Evolutionary conservation across 306 rosid genomes (phyloP), one percentile per base, ranked within the genome.

Genomic region (Ochetophila trinervis): DNA sequence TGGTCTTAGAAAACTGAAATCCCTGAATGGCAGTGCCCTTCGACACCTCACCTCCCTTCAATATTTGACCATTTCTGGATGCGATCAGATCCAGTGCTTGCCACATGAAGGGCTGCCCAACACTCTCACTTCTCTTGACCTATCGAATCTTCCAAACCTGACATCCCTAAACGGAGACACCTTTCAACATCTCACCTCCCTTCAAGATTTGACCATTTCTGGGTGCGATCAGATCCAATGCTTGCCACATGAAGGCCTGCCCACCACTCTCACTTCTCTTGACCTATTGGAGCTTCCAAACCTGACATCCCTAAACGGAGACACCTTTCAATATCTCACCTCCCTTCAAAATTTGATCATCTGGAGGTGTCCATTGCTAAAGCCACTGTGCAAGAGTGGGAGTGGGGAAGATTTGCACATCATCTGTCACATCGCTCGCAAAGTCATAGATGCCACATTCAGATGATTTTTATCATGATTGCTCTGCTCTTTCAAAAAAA

Each of bases 231-330:
- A 21, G 17, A 51, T 66, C 2, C 24, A 53, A 0, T 37, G 61
- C 37, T 13, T 67, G 35, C 63, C 72, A n/a, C 14, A 42, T 16
- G 63, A 42, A 22, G 53, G 63, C 30, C 5, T 67, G 5, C 62
- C 30, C 1, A 11, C 8, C 10, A 37, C 62, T 1, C 55, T 54
- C n/a, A n/a, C n/a, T n/a, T n/a, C n/a, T n/a, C n/a, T n/a, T n/a
- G n/a, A n/a, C n/a, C n/a, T n/a, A n/a, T n/a, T n/a, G n/a, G n/a
- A n/a, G n/a, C n/a, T n/a, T n/a, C n/a, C n/a, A n/a, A n/a, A n/a
- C n/a, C n/a, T n/a, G n/a, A n/a, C n/a, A n/a, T n/a, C n/a, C n/a
- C n/a, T n/a, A n/a, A n/a, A n/a, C n/a, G n/a, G n/a, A n/a, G n/a
- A n/a, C n/a, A n/a, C n/a, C n/a, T n/a, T n/a, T n/a, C n/a, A n/a